A percentile compares a stretch with the other conserved stretches of the same genome.
Conservation (phyloP, 345 rosid genomes). For the Brassica rapa region DNA sequence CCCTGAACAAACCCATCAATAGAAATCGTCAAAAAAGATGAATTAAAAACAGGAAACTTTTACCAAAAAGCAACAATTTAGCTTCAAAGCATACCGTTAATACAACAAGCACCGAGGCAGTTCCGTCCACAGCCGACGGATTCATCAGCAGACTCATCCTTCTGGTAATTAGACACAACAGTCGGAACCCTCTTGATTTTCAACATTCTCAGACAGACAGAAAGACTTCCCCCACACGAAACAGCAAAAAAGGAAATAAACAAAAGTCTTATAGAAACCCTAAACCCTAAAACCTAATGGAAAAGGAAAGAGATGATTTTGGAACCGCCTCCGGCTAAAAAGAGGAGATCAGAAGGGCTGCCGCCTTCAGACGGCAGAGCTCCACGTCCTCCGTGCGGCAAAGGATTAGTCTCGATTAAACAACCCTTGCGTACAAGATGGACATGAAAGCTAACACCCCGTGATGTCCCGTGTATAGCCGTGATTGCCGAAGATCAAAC, state of each 20-base stretch:
- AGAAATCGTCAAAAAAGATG: not conserved
- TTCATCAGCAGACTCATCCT: conserved; percentile 68
- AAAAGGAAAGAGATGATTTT: conserved; percentile 1
- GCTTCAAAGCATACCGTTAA: conserved; percentile 48
- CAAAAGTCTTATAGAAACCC: not conserved
- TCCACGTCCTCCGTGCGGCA: conserved; percentile 99
- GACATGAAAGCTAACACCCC: conserved; percentile 67
- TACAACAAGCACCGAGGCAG: conserved; percentile 82
- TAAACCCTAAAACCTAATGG: conserved; percentile 29
- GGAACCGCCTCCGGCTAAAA: conserved; percentile 96
- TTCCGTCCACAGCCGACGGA: conserved; percentile 83
- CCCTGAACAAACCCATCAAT: conserved; percentile 42
- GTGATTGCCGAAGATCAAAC: conserved; percentile 66
- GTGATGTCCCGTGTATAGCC: conserved; percentile 82
- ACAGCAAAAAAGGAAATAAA: not conserved
- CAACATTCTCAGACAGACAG: conserved; percentile 33
- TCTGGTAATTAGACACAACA: conserved; percentile 92
- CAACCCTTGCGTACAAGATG: conserved; percentile 81
- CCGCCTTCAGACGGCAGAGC: conserved; percentile 99
- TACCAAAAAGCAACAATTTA: not conserved
- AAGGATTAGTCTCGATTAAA: conserved; percentile 80
- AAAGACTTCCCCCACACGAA: conserved; percentile 10
- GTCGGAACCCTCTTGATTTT: conserved; percentile 87
- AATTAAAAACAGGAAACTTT: not conserved
- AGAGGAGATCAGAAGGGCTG: conserved; percentile 99